Evolutionary conservation across 345 rosid species (phyloP).

Genomic region (Acer yangbiense): DNA sequence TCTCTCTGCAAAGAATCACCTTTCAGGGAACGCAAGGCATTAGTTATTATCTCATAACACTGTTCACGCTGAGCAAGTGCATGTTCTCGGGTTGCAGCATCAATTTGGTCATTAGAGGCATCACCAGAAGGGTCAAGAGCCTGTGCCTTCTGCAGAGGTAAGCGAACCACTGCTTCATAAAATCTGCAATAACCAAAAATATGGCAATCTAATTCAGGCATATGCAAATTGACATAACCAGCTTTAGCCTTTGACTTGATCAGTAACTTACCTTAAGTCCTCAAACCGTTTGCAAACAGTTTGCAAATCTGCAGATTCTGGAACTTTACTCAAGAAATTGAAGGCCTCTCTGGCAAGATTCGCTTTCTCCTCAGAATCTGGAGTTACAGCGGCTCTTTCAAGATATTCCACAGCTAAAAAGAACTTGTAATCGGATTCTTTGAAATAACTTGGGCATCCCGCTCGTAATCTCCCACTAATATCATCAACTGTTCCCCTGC

Average conservation of each 20-base stretch:
- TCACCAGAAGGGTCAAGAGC: slow-evolving; percentile 92
- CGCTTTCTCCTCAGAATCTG: slow-evolving; percentile 71
- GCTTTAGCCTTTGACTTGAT: slow-evolving; percentile 29
- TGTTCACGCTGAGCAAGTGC: slow-evolving; percentile 81
- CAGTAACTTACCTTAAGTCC: slow-evolving; percentile 71
- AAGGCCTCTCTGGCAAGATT: slow-evolving; percentile 92
- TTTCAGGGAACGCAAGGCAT: slow-evolving; percentile 74
- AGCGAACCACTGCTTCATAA: slow-evolving; percentile 95
- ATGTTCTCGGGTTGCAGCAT: slow-evolving; percentile 66
- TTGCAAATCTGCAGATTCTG: slow-evolving; percentile 90
- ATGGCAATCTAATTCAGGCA: slow-evolving; percentile 11
- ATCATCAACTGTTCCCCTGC: slow-evolving; percentile 98
- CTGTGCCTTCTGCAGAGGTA: slow-evolving; percentile 93
- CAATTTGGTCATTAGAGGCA: slow-evolving; percentile 92
- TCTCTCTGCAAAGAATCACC: slow-evolving; percentile 52
- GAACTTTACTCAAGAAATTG: slow-evolving; percentile 79
- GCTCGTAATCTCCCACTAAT: slow-evolving; percentile 77
- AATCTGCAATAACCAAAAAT: slow-evolving; percentile 56
- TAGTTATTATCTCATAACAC: slow-evolving; percentile 84
- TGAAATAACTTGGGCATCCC: slow-evolving; percentile 96
- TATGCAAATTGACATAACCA: background rate
- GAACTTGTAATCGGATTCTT: slow-evolving; percentile 94
- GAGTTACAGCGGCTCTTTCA: slow-evolving; percentile 75
- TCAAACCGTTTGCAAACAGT: slow-evolving; percentile 97
- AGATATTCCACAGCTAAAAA: slow-evolving; percentile 97